Conservation (phyloP, 2,329 filamentous ascomycete genomes). For the Aotearoamyces nothofagi region DNA sequence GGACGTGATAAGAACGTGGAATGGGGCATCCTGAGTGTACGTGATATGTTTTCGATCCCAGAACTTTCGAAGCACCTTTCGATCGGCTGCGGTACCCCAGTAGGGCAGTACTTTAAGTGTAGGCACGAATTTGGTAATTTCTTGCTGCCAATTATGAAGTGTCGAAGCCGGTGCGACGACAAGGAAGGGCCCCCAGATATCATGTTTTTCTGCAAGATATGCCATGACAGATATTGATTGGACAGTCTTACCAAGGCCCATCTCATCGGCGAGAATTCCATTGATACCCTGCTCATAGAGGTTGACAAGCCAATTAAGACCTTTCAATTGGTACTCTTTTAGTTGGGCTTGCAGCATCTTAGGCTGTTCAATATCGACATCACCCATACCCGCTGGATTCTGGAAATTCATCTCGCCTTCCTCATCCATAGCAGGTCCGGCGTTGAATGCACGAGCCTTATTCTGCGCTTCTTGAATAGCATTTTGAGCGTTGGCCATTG, state of each 20-base stretch:
- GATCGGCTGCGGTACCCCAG: slow-evolving; percentile 88
- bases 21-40: slow-evolving; percentile 82
- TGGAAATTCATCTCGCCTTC: slow-evolving; percentile 99
- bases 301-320: slow-evolving; percentile 98
- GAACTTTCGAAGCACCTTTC: slow-evolving; percentile 94
- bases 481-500: slow-evolving; percentile 90
- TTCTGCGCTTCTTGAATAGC: slow-evolving; percentile 90
- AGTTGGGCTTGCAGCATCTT: slow-evolving; percentile 86
- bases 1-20: slow-evolving; percentile 92
- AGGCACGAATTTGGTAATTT: slow-evolving; percentile 89
- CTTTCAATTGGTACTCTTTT: slow-evolving; percentile 98
- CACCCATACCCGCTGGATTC: slow-evolving; percentile 88
- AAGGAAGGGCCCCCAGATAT: slow-evolving; percentile 95
- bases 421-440: slow-evolving; percentile 59
- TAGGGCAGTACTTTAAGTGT: slow-evolving; percentile 92
- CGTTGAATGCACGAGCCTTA: slow-evolving; percentile 87
- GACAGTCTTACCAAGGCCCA: slow-evolving; percentile 98
- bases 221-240: slow-evolving; percentile 99
- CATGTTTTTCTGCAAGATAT: slow-evolving; percentile 91
- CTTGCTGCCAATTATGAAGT: slow-evolving; percentile 98
- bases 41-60: slow-evolving; percentile 98
- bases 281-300: slow-evolving; percentile 99
- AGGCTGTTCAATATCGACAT: slow-evolving; percentile 87
- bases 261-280: slow-evolving; percentile 94
- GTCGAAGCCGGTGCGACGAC: slow-evolving; percentile 95